phyloP scores from a whole-genome alignment of 192 early-diverging fungal genomes.

The Podila verticillata region DNA sequence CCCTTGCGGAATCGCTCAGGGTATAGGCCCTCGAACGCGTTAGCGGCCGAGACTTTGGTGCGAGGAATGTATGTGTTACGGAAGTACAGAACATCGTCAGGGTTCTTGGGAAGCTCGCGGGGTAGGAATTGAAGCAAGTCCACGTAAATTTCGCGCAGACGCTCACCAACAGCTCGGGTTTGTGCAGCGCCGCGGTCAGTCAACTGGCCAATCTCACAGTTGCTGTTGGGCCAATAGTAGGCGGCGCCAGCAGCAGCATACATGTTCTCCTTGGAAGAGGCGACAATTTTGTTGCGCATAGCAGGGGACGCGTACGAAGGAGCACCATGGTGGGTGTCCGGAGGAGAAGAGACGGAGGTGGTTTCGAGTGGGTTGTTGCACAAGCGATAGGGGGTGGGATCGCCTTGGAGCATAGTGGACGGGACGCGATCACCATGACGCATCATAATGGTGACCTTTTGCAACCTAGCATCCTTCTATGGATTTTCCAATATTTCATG shows the following conservation, averaged over 20 bases:
- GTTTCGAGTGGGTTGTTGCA: not conserved
- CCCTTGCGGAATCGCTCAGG: constrained; percentile 42
- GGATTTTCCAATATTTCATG: too few relatives aligned
- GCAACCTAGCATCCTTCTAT: constrained; percentile 52
- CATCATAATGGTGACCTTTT: constrained; percentile 63
- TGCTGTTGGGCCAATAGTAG: not conserved
- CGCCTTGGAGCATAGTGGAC: constrained; percentile 42
- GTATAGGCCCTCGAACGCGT: constrained; percentile 57
- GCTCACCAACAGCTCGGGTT: constrained; percentile 55
- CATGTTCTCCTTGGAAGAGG: not conserved
- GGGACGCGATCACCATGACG: constrained; percentile 65
- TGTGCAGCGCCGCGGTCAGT: constrained; percentile 66
- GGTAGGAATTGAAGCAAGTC: constrained; percentile 60
- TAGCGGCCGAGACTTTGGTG: constrained; percentile 64
- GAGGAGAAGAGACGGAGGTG: not conserved
- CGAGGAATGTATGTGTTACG: constrained; percentile 68
- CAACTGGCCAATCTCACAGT: constrained; percentile 65
- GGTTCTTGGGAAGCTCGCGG: constrained; percentile 21
- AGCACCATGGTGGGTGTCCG: not conserved
- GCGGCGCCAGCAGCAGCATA: constrained; percentile 6
- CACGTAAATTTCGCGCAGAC: constrained; percentile 59
- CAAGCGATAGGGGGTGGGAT: constrained; percentile 47
- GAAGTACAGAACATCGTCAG: constrained; percentile 55
- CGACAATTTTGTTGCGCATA: too few relatives aligned
- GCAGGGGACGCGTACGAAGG: too few relatives aligned